Base-by-base conservation (phyloP, 2,329 filamentous ascomycete species). In the Tolypocladium tropicale region DNA sequence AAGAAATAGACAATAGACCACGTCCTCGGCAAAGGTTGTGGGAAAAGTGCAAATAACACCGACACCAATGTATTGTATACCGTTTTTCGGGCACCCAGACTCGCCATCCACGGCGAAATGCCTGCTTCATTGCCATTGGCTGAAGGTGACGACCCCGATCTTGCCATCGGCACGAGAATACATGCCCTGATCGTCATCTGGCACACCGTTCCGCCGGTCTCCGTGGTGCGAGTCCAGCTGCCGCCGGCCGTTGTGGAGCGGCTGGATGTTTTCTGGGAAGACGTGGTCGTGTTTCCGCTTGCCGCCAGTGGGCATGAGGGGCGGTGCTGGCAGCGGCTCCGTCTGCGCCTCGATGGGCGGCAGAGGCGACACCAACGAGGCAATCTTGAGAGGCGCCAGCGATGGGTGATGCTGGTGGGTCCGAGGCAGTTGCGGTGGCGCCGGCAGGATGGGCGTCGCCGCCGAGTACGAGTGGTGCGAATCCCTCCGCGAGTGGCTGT, bases 221-320 rank as follows among this genome's bases (percentile, higher is more conserved):
- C 62, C 57, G 37, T 65, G 64, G 56, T 73, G 68, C 2, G 63
- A 55, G 14, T 75, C 72, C 21, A 64, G 57, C 53, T 71, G 72
- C 32, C 73, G 66, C 58, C 71, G 66, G 3, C 72, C 68, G 41
- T 75, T 73, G 62, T 68, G 67, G 6, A 74, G 64, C 2, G 70
- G 64, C 23, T 65, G 61, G 4, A 58, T 59, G 55, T 59, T 68
- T 50, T 71, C 67, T 9, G 61, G 54, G 52, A 73, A 73, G 55
- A 70, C 68, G 12, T 57, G 58, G 49, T 72, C 69, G 51, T 70
- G 70, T 57, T 73, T 73, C 34, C 71, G 68, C 64, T 73, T 73
- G 43, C 66, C 68, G 2, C 70, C 71, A 0, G 65, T 64, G 6
- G 58, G 59, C 28, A 68, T 46, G 11, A 61, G 36, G 0, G 68